A percentile compares a stretch with the other conserved stretches of the same genome.
Conservation (phyloP, 176 grass and related monocot species). For the Leersia perrieri region DNA sequence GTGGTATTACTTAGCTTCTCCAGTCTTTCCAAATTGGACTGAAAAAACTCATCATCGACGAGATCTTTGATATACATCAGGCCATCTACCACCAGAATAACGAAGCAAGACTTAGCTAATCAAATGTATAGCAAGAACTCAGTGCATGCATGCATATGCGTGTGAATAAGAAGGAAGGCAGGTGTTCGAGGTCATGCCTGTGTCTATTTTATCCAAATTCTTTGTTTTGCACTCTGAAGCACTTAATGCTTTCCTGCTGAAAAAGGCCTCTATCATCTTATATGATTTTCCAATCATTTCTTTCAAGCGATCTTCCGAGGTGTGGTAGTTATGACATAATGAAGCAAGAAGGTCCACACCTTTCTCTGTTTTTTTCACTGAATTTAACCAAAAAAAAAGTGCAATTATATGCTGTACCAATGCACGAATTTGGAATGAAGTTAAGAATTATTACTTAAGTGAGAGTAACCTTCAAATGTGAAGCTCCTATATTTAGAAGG, state of each 20-base stretch:
- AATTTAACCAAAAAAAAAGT: constrained; percentile 25
- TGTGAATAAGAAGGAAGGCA: not conserved
- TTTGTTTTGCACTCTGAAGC: constrained; percentile 61
- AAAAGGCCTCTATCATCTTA: constrained; percentile 57
- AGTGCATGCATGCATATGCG: not conserved
- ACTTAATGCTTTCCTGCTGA: constrained; percentile 53
- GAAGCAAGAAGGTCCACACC: constrained; percentile 71
- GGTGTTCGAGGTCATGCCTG: constrained; percentile 43
- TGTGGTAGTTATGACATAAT: constrained; percentile 87
- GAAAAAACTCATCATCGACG: constrained; percentile 55
- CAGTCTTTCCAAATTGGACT: constrained; percentile 62
- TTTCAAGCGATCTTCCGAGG: constrained; percentile 75
- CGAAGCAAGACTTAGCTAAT: constrained; percentile 22
- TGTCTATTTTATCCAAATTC: constrained; percentile 71
- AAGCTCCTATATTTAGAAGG: constrained; percentile 72
- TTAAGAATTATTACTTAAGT: constrained; percentile 59
- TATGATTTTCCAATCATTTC: constrained; percentile 64
- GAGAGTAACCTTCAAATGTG: constrained; percentile 67
- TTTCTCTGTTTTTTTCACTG: constrained; percentile 82
- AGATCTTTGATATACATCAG: constrained; percentile 75
- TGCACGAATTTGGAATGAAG: constrained; percentile 16
- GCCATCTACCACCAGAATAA: constrained; percentile 58
- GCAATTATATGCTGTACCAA: constrained; percentile 11
- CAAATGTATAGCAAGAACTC: constrained; percentile 6
- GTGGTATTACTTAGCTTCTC: constrained; percentile 51